These are phyloP conservation scores for Alternaria viburni DNA, from an alignment of 2,329 filamentous ascomycete species.

Conservation along the genomic window DNA sequence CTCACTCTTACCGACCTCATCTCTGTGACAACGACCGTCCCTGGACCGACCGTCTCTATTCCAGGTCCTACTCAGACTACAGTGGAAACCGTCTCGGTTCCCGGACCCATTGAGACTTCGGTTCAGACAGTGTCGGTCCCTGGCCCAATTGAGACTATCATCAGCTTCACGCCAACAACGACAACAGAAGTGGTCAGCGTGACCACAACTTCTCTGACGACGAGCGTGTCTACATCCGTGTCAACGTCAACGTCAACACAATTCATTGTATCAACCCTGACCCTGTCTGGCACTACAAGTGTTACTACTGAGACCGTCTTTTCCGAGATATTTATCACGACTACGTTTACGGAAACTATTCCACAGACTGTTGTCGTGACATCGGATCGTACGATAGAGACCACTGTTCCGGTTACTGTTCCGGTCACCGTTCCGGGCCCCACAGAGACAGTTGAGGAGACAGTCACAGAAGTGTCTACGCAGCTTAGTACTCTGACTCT, in stretches of 20 bases:
- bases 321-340: slow-evolving; percentile 3
- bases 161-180: slow-evolving; percentile 8
- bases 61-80: slow-evolving; percentile 23
- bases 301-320: background rate
- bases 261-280: slow-evolving; percentile 1
- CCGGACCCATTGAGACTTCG: slow-evolving; percentile 18
- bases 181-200: slow-evolving; percentile 2
- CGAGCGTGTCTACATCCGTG: slow-evolving; percentile 7
- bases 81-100: background rate
- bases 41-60: slow-evolving; percentile 10
- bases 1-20: slow-evolving; percentile 10
- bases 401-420: background rate
- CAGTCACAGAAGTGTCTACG: slow-evolving; percentile 24
- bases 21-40: slow-evolving; percentile 6
- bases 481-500: slow-evolving; percentile 26
- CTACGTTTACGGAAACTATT: slow-evolving; percentile 6
- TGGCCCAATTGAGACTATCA: slow-evolving; percentile 1
- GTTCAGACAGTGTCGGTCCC: background rate
- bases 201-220: slow-evolving; percentile 4
- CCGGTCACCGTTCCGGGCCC: slow-evolving; percentile 5
- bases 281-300: background rate
- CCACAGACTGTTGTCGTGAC: slow-evolving; percentile 11
- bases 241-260: slow-evolving; percentile 8
- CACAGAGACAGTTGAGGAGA: slow-evolving; percentile 16
- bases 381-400: slow-evolving; percentile 9